Evolutionary conservation across 306 rosid species (phyloP).

Genomic region (Acmispon strigosus): DNA sequence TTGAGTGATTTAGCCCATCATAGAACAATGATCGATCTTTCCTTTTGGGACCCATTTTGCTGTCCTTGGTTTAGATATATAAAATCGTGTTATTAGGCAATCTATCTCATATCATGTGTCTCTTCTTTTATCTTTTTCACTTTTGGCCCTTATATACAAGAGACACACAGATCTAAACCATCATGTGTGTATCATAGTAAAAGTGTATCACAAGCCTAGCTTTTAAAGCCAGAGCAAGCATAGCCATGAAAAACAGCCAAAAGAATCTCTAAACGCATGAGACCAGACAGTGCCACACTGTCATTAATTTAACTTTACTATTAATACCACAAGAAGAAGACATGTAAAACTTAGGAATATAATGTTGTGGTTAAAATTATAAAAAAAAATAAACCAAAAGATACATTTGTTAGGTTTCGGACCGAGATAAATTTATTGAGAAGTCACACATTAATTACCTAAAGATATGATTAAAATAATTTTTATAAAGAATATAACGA

Average conservation of each 20-base stretch:
- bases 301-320: neutral
- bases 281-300: neutral
- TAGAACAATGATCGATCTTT: neutral
- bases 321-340: neutral
- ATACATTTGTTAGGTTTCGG: neutral
- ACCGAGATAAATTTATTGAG: too few relatives aligned
- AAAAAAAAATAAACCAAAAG: neutral
- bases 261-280: neutral
- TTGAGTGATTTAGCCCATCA: conserved; percentile 18
- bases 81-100: neutral
- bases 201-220: neutral
- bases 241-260: neutral
- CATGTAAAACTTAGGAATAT: neutral
- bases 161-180: conserved; percentile 1
- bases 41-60: conserved; percentile 21
- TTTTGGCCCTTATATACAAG: conserved; percentile 7
- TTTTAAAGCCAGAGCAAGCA: conserved; percentile 1
- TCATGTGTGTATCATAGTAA: conserved; percentile 6
- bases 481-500: too few relatives aligned
- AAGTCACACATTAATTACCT: too few relatives aligned
- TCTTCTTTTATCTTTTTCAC: conserved; percentile 12
- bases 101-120: neutral
- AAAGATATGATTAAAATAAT: too few relatives aligned
- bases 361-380: neutral
- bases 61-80: neutral